Conservation (phyloP, 2,329 filamentous ascomycete species). For the Fusarium proliferatum region DNA sequence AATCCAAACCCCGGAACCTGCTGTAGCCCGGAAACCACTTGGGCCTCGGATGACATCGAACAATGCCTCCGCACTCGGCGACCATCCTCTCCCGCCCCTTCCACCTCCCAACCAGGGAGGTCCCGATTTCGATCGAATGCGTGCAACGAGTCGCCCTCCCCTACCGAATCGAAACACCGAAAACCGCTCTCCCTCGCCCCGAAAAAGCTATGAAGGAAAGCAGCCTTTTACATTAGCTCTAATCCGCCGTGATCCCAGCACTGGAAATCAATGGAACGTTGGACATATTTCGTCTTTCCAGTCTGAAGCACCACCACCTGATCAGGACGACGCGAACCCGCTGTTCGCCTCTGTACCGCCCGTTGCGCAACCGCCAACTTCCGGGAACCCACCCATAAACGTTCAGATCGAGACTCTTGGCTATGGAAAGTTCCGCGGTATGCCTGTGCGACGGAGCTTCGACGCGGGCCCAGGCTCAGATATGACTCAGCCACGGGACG, state of each 20-base stretch:
- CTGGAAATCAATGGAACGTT: slow-evolving; percentile 80
- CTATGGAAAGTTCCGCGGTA: slow-evolving; percentile 67
- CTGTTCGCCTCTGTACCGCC: slow-evolving; percentile 41
- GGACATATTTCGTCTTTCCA: slow-evolving; percentile 71
- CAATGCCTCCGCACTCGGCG: background rate
- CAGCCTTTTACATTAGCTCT: slow-evolving; percentile 68
- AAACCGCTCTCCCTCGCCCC: slow-evolving; percentile 53
- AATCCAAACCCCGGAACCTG: slow-evolving; percentile 31
- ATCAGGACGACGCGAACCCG: slow-evolving; percentile 35
- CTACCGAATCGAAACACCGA: background rate
- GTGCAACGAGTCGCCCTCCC: background rate
- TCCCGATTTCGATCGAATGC: slow-evolving; percentile 27
- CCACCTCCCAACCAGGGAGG: slow-evolving; percentile 10
- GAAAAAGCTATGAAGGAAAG: slow-evolving; percentile 48
- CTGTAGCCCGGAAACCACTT: slow-evolving; percentile 45
- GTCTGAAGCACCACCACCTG: slow-evolving; percentile 50
- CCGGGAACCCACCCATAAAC: slow-evolving; percentile 57
- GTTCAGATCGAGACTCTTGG: slow-evolving; percentile 66
- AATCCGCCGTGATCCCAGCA: slow-evolving; percentile 78
- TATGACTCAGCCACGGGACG: slow-evolving; percentile 23
- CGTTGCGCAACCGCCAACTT: slow-evolving; percentile 24
- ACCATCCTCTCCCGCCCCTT: slow-evolving; percentile 22
- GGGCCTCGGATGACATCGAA: slow-evolving; percentile 41
- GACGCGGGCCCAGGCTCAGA: slow-evolving; percentile 45
- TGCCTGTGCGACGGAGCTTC: slow-evolving; percentile 55